phyloP scores from a whole-genome alignment of 805 yeast genomes.

The Saccharomycopsis microspora region DNA sequence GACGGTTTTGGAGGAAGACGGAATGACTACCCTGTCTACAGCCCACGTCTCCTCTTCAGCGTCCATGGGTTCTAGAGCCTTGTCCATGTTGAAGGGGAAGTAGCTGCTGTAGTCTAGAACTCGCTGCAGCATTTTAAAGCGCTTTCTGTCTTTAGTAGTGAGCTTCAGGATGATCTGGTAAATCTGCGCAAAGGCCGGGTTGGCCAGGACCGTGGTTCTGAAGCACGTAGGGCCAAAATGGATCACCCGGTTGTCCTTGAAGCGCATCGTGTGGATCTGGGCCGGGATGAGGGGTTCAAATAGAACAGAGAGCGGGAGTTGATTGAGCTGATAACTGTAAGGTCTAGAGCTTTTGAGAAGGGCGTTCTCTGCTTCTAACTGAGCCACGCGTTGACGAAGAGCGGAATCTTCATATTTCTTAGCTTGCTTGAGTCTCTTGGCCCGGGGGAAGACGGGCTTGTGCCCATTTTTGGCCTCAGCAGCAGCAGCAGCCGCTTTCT shows the following conservation, averaged over 20 bases:
- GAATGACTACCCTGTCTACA: too few species aligned
- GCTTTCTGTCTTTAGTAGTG: slow-evolving; percentile 12
- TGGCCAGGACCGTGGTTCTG: slow-evolving; percentile 11
- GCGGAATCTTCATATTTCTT: background rate
- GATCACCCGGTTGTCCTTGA: slow-evolving; percentile 14
- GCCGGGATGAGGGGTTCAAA: background rate
- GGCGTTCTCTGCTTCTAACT: background rate
- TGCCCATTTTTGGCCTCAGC: background rate
- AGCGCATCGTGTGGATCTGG: slow-evolving; percentile 2
- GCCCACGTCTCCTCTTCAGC: background rate
- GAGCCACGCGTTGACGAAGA: background rate
- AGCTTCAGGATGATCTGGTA: slow-evolving; percentile 11
- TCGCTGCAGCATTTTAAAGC: slow-evolving; percentile 7
- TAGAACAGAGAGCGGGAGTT: too few species aligned
- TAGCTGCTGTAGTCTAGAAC: slow-evolving; percentile 1
- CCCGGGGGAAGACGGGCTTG: background rate
- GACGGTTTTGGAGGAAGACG: too few species aligned
- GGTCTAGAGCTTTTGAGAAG: slow-evolving; percentile 1
- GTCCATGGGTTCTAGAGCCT: background rate
- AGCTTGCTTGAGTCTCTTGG: background rate
- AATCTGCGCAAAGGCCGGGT: slow-evolving; percentile 9
- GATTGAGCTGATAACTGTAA: too few species aligned
- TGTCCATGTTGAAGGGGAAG: slow-evolving; percentile 15
- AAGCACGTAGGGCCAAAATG: slow-evolving; percentile 16
- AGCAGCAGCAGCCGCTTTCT: background rate